Evolutionary conservation across 2,329 filamentous ascomycete genomes (phyloP), one percentile per base, ranked within the genome.

Genomic region (Cercospora sp.): DNA sequence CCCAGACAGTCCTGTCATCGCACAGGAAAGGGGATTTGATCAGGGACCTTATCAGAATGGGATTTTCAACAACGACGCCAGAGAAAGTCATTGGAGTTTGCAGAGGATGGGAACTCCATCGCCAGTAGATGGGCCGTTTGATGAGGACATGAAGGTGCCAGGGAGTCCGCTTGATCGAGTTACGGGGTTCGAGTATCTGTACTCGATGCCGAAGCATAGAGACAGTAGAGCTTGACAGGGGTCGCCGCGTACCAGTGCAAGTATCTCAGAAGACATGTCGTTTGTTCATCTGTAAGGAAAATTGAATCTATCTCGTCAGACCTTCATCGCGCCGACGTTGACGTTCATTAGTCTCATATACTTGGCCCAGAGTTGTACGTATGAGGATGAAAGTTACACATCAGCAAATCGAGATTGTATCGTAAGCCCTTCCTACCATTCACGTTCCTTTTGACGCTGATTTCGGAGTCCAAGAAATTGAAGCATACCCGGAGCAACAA

Each of bases 81-180:
- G 7, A 23, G 55, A 59, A n/a, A 59, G 55, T 36, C 55, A 59
- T 31, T 59, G 55, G 55, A 59, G 55, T 59, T n/a, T 59, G 31
- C 55, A 59, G 30, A 36, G 28, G n/a, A 59, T 59, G 55, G 55
- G 55, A 6, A 59, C 26, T 23, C 55, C 9, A 28, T 59, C 55
- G 30, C 13, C 55, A 2, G n/a, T 36, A 7, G n/a, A 6, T 59
- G 48, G 13, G 12, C 7, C 53, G 9, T 57, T 16, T 20, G 28
- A 59, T 10, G 55, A 23, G 9, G 55, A 58, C 4, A 20, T 13
- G 18, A n/a, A 58, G 55, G 30, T 36, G n/a, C 28, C n/a, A 1
- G 18, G 55, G 9, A 36, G 18, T 36, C 55, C 55, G 5, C 26
- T 28, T 28, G 55, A 59, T 18, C 55, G 55, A 59, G 30, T 59